Base-by-base conservation (phyloP, 2,329 filamentous ascomycete genomes). In the Didymellaceae sp. region DNA sequence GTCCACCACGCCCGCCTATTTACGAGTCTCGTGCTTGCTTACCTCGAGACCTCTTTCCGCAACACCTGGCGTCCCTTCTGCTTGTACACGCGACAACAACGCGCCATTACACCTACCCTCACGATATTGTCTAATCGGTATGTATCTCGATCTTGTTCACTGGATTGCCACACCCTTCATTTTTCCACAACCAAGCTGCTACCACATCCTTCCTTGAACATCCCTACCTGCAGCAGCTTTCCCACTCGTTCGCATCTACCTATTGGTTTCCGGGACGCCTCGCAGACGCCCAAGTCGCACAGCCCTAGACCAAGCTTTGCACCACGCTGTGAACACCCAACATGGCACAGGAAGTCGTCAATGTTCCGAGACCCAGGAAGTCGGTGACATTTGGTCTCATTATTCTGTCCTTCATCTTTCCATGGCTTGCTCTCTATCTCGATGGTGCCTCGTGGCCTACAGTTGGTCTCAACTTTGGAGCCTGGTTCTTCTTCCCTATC, bases 391-490 rank as follows among this genome's bases (percentile, higher is more conserved):
- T 45, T 13, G 34, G 49, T 8, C 41, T 63, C 9, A 35, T 64
- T 2, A 13, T 62, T 8, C 39, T 65, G 13, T 38, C 53, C 26
- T 5, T 63, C n/a, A 34, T 61, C 16, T 35, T 47, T n/a, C 55
- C 57, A n/a, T 51, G 48, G n/a, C 24, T 63, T 8, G 57, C 58
- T 17, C 41, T 67, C 18, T 60, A 61, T 35, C 58, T 65, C 9
- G 62, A 65, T 21, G 58, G 63, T 11, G 54, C 44, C 1, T 54
- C 59, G 0, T 30, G n/a, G n/a, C 7, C 17, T n/a, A 41, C 49
- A 2, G 31, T 59, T 9, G 3, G 22, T 1, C 4, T 51, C 37
- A 59, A 56, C 43, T n/a, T 58, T 17, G 48, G 32, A n/a, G 17
- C 3, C 6, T 52, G 37, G 31, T 1, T 56, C 30, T 24, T 61